Evolutionary conservation across 1,284 basidiomycete species (phyloP).

Genomic region (Schizopora paradoxa): DNA sequence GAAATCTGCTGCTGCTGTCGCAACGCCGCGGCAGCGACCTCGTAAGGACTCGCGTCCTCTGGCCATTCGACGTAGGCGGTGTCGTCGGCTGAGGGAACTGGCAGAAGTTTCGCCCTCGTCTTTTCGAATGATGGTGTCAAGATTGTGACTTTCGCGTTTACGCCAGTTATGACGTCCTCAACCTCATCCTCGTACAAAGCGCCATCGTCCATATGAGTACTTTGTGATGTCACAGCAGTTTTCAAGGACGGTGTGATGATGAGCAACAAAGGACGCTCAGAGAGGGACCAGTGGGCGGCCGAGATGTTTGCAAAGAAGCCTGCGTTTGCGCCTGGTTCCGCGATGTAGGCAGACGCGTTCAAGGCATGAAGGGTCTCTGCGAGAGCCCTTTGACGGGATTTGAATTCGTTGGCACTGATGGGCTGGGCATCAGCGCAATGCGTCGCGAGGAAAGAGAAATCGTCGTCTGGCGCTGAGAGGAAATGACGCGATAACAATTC

Average conservation of each 20-base stretch:
- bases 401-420: constrained; percentile 45
- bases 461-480: not conserved
- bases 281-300: constrained; percentile 55
- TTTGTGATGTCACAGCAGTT: too few species aligned
- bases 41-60: constrained; percentile 69
- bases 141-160: constrained; percentile 46
- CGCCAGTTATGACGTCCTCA: too few species aligned
- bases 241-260: constrained; percentile 47
- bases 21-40: constrained; percentile 45
- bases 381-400: constrained; percentile 46
- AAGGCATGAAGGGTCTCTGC: constrained; percentile 44
- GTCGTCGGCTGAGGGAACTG: constrained; percentile 40
- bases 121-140: constrained; percentile 77
- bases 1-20: too few species aligned
- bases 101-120: constrained; percentile 57
- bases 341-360: constrained; percentile 59
- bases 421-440: constrained; percentile 50
- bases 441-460: constrained; percentile 32
- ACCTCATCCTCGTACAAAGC: constrained; percentile 28
- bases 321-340: constrained; percentile 71
- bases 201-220: too few species aligned
- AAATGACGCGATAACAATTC: too few species aligned
- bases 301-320: constrained; percentile 72
- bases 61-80: constrained; percentile 65
- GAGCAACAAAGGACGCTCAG: constrained; percentile 74